These are phyloP conservation scores for Lenzites betulinus DNA, from an alignment of 768 basidiomycete genomes.

Conservation along the genomic window DNA sequence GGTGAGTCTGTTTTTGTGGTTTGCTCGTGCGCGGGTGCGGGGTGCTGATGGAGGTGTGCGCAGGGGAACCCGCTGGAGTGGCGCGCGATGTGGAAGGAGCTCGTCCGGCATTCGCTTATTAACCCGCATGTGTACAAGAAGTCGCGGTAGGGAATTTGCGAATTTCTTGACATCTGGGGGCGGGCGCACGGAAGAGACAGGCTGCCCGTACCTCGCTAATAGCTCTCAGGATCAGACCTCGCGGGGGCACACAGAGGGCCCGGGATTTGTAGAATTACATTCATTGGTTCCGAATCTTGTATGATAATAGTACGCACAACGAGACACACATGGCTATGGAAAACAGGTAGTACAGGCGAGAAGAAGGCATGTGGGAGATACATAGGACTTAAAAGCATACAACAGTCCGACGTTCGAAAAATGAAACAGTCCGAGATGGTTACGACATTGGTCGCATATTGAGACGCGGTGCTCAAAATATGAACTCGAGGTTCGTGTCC, in stretches of 20 bases:
- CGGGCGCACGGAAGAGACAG: too few species aligned
- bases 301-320: constrained; percentile 1
- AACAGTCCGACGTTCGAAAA: too few species aligned
- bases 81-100: constrained; percentile 71
- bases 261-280: not conserved
- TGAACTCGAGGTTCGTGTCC: constrained; percentile 14
- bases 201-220: too few species aligned
- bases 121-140: constrained; percentile 56
- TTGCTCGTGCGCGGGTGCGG: not conserved
- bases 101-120: constrained; percentile 53
- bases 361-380: not conserved
- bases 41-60: not conserved
- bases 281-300: not conserved
- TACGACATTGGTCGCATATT: not conserved
- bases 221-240: too few species aligned
- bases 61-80: constrained; percentile 80
- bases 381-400: not conserved
- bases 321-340: not conserved
- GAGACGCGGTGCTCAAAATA: not conserved
- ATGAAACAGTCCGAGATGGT: not conserved
- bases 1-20: constrained; percentile 41
- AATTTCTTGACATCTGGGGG: too few species aligned
- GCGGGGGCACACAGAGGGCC: not conserved
- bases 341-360: not conserved
- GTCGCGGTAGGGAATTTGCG: not conserved